Evolutionary conservation across 2,329 filamentous ascomycete genomes (phyloP), one percentile per base, ranked within the genome.

Genomic region (Aspergillus viridinutans): DNA sequence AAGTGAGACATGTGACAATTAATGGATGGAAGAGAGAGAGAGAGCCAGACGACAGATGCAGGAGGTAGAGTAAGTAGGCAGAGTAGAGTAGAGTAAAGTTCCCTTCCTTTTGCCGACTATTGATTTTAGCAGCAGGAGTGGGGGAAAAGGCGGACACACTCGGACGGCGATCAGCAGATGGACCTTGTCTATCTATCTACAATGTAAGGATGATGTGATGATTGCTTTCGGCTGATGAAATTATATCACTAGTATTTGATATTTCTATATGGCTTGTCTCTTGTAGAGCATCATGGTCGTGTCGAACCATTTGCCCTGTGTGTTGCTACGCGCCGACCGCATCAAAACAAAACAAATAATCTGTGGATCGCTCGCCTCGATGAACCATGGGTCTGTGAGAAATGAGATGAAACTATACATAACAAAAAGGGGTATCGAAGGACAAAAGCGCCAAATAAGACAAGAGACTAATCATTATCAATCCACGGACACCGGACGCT

Each of bases 111-210:
- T 38, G 6, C 32, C 32, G 32, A 38, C 32, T 38, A 35, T 17
- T 35, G 12, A 17, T 38, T 38, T 38, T 38, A 38, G 32, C 32
- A 38, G 32, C 14, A 17, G 32, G 32, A 43, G 58, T 55, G 54
- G 49, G 51, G 53, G 55, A 61, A 59, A 56, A 59, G 54, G 61
- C 60, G 62, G 58, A 58, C 57, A 61, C 9, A 58, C 32, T 61
- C 57, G 58, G 59, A 63, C 58, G 62, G 56, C 61, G 62, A 55
- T 45, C 42, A 45, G 10, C 42, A 45, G 42, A 38, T 17, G 32
- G 5, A 6, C 32, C 29, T 32, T 32, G 29, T 29, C 29, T 32
- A 14, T 4, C 4, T 32, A 32, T 12, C 12, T 32, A 32, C 29
- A 32, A 12, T 4, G 12, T 9, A 14, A 5, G 12, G 29, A 32